These are phyloP conservation scores for Plasmodium vinckei DNA, from an alignment of 169 alveolate genomes.

Conservation along the genomic window DNA sequence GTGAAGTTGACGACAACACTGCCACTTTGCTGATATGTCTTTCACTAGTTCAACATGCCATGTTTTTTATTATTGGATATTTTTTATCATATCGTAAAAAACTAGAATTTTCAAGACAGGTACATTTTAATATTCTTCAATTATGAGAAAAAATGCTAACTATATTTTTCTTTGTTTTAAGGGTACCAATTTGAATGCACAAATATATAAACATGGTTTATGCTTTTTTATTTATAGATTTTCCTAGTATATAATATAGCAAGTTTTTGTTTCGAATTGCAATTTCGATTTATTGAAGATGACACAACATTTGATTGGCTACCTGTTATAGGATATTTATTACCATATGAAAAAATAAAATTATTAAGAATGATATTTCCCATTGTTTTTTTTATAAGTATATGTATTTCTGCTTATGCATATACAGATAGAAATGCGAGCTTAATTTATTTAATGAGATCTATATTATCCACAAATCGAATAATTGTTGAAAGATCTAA, in stretches of 20 bases:
- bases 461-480: conserved; percentile 69
- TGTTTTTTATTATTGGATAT: conserved; percentile 76
- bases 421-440: conserved; percentile 74
- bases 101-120: conserved; percentile 62
- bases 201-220: neutral
- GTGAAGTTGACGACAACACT: conserved; percentile 74
- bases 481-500: conserved; percentile 64
- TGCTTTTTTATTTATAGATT: conserved; percentile 15
- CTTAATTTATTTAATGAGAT: conserved; percentile 57
- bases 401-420: conserved; percentile 51
- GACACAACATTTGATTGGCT: conserved; percentile 76
- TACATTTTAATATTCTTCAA: neutral
- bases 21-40: conserved; percentile 69
- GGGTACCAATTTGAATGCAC: neutral
- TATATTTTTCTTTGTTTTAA: neutral
- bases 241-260: conserved; percentile 73
- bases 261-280: conserved; percentile 70
- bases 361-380: conserved; percentile 70
- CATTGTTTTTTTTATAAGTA: conserved; percentile 58
- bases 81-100: conserved; percentile 62
- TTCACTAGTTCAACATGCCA: conserved; percentile 68
- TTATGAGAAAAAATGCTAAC: neutral
- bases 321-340: conserved; percentile 57
- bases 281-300: conserved; percentile 74
- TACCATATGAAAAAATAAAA: conserved; percentile 70